phyloP scores from a whole-genome alignment of 202 grass and related monocot species.

The Dendrocalamus latiflorus region DNA sequence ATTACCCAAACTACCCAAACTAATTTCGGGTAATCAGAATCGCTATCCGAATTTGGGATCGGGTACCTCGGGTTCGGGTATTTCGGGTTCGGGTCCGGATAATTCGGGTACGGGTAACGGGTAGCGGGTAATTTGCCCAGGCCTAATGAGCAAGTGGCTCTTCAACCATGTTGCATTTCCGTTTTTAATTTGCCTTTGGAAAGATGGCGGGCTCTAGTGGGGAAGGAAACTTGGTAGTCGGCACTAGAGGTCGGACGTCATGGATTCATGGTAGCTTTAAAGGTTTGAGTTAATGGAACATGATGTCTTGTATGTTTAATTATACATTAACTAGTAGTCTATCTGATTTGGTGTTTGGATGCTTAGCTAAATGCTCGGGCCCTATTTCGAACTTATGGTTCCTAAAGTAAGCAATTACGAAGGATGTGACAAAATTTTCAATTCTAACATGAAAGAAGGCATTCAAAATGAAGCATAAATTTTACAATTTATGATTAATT shows the following conservation, averaged over 20 bases:
- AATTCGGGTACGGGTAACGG: too few species aligned
- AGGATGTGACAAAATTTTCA: background rate
- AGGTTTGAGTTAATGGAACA: slow-evolving; percentile 22
- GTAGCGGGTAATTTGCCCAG: too few species aligned
- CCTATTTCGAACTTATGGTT: background rate
- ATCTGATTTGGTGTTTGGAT: background rate
- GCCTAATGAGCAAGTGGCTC: slow-evolving; percentile 29
- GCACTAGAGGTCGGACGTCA: background rate
- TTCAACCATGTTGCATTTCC: background rate
- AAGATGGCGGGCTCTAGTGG: slow-evolving; percentile 33
- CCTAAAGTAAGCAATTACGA: background rate
- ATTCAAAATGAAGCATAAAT: background rate
- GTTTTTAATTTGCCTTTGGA: background rate
- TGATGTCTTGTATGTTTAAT: background rate
- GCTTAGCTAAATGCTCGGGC: background rate
- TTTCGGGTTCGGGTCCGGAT: too few species aligned
- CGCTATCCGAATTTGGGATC: too few species aligned
- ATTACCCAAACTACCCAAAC: too few species aligned
- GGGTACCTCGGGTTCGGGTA: too few species aligned
- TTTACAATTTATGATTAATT: background rate
- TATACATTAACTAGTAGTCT: background rate
- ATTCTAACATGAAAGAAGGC: background rate
- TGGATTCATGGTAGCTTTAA: slow-evolving; percentile 11
- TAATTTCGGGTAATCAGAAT: too few species aligned
- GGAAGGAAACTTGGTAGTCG: background rate